These are phyloP conservation scores for Colletotrichum brevisporum DNA, from an alignment of 2,329 filamentous ascomycete genomes.

Conservation along the genomic window DNA sequence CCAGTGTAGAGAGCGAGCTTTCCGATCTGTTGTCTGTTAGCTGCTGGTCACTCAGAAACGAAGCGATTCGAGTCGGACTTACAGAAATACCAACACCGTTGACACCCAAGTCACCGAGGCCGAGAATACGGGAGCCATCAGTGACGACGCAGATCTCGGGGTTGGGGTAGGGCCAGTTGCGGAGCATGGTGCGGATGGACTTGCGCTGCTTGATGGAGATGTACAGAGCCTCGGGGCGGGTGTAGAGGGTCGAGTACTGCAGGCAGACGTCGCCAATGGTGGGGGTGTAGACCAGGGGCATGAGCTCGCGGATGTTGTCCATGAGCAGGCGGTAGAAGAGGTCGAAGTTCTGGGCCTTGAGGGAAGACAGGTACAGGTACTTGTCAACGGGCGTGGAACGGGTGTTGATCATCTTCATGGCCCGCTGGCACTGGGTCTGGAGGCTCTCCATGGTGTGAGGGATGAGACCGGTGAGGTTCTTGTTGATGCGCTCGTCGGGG, in stretches of 20 bases:
- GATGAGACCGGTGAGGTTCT: slow-evolving; percentile 77
- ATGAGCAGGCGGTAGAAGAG: slow-evolving; percentile 88
- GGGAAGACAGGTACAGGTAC: slow-evolving; percentile 83
- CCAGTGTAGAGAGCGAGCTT: slow-evolving; percentile 96
- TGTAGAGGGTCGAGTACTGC: slow-evolving; percentile 96
- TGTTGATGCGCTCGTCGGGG: slow-evolving; percentile 73
- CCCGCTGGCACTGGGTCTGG: slow-evolving; percentile 73
- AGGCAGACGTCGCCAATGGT: slow-evolving; percentile 97
- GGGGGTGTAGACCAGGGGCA: slow-evolving; percentile 88
- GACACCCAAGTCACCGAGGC: slow-evolving; percentile 93
- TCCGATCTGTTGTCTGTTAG: slow-evolving; percentile 73
- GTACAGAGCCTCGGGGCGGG: slow-evolving; percentile 94
- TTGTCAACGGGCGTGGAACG: slow-evolving; percentile 82
- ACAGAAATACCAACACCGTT: slow-evolving; percentile 98
- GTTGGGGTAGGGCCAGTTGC: slow-evolving; percentile 91
- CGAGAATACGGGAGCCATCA: slow-evolving; percentile 92
- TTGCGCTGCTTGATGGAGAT: slow-evolving; percentile 96
- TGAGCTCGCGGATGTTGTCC: slow-evolving; percentile 82
- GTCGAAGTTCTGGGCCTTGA: slow-evolving; percentile 83
- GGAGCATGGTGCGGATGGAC: slow-evolving; percentile 87
- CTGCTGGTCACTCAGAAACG: neutral
- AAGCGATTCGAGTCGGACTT: slow-evolving; percentile 52
- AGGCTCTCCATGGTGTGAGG: slow-evolving; percentile 74
- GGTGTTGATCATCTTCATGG: slow-evolving; percentile 80
- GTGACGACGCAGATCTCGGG: slow-evolving; percentile 98